Percentiles rank a stretch among this genome's conserved stretches.
These are phyloP conservation scores for Acorus calamus DNA, from an alignment of 106 monocot species.

Conservation along the genomic window DNA sequence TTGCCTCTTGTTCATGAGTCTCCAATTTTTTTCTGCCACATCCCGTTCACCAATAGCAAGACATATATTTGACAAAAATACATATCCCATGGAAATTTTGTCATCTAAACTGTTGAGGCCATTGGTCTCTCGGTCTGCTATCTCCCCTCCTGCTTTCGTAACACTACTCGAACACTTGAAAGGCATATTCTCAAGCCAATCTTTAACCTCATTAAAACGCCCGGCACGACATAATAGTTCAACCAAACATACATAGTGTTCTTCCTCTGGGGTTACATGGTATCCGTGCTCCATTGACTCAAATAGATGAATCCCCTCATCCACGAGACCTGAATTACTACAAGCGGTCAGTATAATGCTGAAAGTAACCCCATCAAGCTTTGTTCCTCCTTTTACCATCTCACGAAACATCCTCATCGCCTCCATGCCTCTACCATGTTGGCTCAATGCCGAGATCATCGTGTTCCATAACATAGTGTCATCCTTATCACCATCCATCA, in stretches of 20 bases:
- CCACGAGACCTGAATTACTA: slow-evolving; percentile 53
- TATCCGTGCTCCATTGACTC: slow-evolving; percentile 37
- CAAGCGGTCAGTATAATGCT: slow-evolving; percentile 55
- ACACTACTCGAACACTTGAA: slow-evolving; percentile 18
- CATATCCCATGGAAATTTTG: slow-evolving; percentile 26
- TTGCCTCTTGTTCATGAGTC: slow-evolving; percentile 29
- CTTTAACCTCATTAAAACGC: slow-evolving; percentile 35
- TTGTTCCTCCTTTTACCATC: slow-evolving; percentile 32
- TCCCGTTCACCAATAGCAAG: slow-evolving; percentile 35
- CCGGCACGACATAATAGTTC: slow-evolving; percentile 56
- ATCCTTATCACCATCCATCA: slow-evolving; percentile 14
- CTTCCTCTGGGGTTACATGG: slow-evolving; percentile 30
- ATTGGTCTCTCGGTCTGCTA: slow-evolving; percentile 8
- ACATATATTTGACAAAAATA: slow-evolving; percentile 43
- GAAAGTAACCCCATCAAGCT: slow-evolving; percentile 48
- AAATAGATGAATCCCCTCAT: slow-evolving; percentile 50
- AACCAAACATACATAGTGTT: slow-evolving; percentile 68
- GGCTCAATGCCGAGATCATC: slow-evolving; percentile 52
- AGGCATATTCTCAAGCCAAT: slow-evolving; percentile 33
- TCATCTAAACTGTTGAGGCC: slow-evolving; percentile 27
- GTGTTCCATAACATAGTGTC: slow-evolving; percentile 66
- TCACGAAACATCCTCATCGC: slow-evolving; percentile 40
- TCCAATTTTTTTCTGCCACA: slow-evolving; percentile 33
- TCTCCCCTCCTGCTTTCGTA: slow-evolving; percentile 20
- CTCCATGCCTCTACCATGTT: slow-evolving; percentile 46